Base-by-base conservation (phyloP, 441 rosid species). In the Kokia cookei region DNA sequence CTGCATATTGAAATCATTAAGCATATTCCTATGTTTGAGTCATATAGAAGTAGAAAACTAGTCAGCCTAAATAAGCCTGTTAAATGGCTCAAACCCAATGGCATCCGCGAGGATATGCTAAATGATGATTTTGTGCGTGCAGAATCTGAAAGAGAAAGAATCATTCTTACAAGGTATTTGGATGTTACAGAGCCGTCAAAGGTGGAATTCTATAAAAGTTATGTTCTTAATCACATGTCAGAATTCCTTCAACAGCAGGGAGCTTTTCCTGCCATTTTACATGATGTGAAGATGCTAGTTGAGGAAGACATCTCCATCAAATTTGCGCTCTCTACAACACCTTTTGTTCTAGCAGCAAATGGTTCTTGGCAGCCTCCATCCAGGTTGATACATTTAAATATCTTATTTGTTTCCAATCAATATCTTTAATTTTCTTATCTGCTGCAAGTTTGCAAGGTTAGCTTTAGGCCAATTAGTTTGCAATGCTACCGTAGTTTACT, bases 281-380 rank as follows among this genome's bases (percentile, higher is more conserved):
- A 84, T 75, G 97, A 93, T 77, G 79, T 96, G 80, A 93, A 91
- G 82, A 86, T 86, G 84, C 84, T 96, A 76, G 83, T 88, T 75
- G 88, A 85, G 27, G 86, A 81, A 76, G 97, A 96, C 84, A 70
- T 71, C 69, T 84, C 94, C 77, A 87, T 89, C 75, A 91, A 80
- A 82, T 75, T 83, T 74, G 85, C 85, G 59, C 80, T 96, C 76
- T 91, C 93, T 5, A 63, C 69, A 8, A 86, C 86, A 3, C 94
- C 97, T 74, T 93, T 96, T 85, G 96, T 96, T 82, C 88, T 92
- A 72, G 89, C 93, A 62, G 97, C 91, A 61, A 80, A 96, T 81
- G 97, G 98, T 82, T 83, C 85, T 69, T 96, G 99, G 99, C 92
- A 89, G 85, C 91, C 88, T 61, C 97, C 99, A 71, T 93, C 94